Conservation (phyloP, 2,329 filamentous ascomycete species). For the Didymella keratinophila region DNA sequence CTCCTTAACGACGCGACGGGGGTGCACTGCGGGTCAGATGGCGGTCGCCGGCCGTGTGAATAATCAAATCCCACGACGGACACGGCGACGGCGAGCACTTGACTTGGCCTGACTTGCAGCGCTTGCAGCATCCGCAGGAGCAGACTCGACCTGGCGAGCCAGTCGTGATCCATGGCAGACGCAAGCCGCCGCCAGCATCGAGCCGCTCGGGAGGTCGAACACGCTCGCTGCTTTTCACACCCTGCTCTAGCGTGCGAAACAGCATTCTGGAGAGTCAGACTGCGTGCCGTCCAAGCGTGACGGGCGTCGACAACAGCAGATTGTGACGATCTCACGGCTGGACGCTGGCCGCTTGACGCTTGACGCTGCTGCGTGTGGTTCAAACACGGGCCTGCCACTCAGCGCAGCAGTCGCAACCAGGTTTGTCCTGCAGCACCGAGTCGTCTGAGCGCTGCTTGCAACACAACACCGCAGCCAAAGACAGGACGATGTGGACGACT, state of each 20-base stretch:
- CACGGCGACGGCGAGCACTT: slow-evolving; percentile 13
- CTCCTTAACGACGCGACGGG: slow-evolving; percentile 14
- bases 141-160: slow-evolving; percentile 1
- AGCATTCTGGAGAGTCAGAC: slow-evolving; percentile 17
- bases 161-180: slow-evolving; percentile 4
- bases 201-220: slow-evolving; percentile 1
- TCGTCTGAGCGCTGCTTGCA: slow-evolving; percentile 13
- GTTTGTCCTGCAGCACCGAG: slow-evolving; percentile 1
- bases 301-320: background rate
- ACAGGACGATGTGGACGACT: background rate
- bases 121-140: slow-evolving; percentile 6
- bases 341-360: background rate
- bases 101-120: slow-evolving; percentile 15
- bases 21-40: slow-evolving; percentile 33
- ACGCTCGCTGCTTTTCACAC: background rate
- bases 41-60: slow-evolving; percentile 27
- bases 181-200: slow-evolving; percentile 9
- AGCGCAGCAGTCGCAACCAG: slow-evolving; percentile 9
- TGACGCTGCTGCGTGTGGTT: slow-evolving; percentile 11
- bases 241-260: slow-evolving; percentile 16
- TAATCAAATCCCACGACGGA: slow-evolving; percentile 26
- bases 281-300: slow-evolving; percentile 17
- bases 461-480: slow-evolving; percentile 4
- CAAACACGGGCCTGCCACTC: slow-evolving; percentile 14
- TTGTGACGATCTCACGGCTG: slow-evolving; percentile 11